Percentiles rank a stretch among this genome's conserved stretches.
phyloP scores from a whole-genome alignment of 768 basidiomycete species.

The Aureoboletus auriporus region DNA sequence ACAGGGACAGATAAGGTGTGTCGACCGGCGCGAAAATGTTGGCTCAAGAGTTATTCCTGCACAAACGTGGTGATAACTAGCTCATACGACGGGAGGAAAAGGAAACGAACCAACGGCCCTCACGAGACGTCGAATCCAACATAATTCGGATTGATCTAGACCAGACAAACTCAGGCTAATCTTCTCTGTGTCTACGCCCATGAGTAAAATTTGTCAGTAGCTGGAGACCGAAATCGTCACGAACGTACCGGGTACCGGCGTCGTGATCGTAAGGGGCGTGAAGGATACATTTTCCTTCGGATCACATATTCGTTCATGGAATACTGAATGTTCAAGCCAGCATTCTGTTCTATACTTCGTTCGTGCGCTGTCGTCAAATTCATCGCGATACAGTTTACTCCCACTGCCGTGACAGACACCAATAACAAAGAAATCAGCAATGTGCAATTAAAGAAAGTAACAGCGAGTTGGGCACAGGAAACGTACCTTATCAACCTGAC shows the following conservation, averaged over 20 bases:
- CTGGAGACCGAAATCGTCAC: background rate
- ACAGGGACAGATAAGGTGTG: conserved; percentile 78
- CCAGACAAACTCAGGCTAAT: conserved; percentile 71
- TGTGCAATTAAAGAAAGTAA: background rate
- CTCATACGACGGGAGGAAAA: background rate
- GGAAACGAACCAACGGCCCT: conserved; percentile 20
- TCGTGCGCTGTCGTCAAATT: conserved; percentile 43
- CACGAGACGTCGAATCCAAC: conserved; percentile 45
- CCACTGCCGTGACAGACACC: conserved; percentile 44
- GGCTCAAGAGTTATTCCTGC: conserved; percentile 53
- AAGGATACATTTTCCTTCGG: conserved; percentile 70
- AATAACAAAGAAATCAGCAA: background rate
- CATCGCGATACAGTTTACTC: conserved; percentile 60
- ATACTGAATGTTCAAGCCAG: conserved; percentile 87
- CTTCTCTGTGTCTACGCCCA: conserved; percentile 47
- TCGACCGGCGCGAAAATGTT: conserved; percentile 63
- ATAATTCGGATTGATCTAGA: conserved; percentile 63
- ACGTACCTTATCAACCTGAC: conserved; percentile 71
- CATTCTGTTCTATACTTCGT: conserved; percentile 81
- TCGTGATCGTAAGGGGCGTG: conserved; percentile 52
- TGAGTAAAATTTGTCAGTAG: background rate
- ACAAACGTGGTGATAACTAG: conserved; percentile 1
- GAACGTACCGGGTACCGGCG: conserved; percentile 55
- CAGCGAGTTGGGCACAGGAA: too few relatives aligned
- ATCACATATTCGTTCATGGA: conserved; percentile 65